A percentile compares a stretch with the other conserved stretches of the same genome.
Evolutionary conservation across 2,329 filamentous ascomycete species (phyloP).

Genomic region (Aphanocladium album): DNA sequence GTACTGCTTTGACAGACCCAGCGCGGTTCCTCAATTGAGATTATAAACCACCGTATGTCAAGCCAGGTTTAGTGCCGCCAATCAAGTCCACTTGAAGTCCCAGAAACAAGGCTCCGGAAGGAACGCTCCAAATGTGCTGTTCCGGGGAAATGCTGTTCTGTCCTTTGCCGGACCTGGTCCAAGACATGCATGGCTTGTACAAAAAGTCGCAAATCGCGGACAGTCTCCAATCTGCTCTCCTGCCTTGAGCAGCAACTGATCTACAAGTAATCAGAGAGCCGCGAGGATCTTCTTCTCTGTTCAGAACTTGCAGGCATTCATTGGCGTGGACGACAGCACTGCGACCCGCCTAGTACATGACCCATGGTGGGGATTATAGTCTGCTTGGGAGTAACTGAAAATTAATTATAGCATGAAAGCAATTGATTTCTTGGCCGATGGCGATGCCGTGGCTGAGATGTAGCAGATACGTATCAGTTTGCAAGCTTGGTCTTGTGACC

Average conservation of each 20-base stretch:
- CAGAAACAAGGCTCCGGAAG: not conserved
- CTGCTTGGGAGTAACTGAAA: not conserved
- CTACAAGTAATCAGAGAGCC: not conserved
- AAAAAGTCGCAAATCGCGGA: not conserved
- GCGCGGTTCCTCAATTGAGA: not conserved
- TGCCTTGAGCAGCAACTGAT: slow-evolving; percentile 4
- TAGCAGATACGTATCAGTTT: not conserved
- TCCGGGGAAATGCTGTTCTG: not conserved
- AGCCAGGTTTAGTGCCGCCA: not conserved
- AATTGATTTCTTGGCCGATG: not conserved
- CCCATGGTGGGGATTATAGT: not conserved
- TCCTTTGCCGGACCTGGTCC: not conserved
- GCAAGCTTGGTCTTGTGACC: not conserved
- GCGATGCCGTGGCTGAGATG: not conserved
- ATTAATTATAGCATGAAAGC: not conserved
- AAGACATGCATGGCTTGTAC: not conserved
- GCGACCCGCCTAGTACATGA: not conserved
- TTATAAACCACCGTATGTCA: not conserved
- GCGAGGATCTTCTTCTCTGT: not conserved
- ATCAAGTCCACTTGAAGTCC: not conserved
- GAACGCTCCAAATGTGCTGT: not conserved
- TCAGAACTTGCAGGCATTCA: not conserved
- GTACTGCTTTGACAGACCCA: not conserved
- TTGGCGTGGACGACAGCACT: not conserved
- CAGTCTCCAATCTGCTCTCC: not conserved